phyloP scores from a whole-genome alignment of 2,329 filamentous ascomycete species.

The Stenocarpella maydis region DNA sequence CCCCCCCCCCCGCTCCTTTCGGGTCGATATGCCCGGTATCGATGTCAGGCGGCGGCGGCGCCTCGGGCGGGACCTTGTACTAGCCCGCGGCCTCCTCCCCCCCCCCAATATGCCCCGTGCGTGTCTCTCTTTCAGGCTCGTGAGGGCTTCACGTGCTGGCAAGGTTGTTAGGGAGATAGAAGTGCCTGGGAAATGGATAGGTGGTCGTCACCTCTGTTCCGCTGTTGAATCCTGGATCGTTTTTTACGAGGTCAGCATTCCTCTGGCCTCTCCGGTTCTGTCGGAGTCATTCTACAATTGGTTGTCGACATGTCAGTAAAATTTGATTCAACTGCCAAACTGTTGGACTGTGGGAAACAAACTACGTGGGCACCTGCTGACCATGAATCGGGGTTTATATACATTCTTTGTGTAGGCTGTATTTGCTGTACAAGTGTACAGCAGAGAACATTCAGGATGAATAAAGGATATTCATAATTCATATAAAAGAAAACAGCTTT shows the following conservation, averaged over 20 bases:
- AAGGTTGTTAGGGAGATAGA: not conserved
- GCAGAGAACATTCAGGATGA: too few relatives aligned
- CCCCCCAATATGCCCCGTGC: not conserved
- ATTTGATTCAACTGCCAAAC: not conserved
- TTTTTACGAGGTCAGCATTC: not conserved
- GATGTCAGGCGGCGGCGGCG: not conserved
- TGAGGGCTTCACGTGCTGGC: not conserved
- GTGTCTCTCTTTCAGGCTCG: not conserved
- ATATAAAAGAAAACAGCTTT: too few relatives aligned
- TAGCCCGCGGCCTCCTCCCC: not conserved
- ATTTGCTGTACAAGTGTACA: too few relatives aligned
- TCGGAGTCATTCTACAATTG: not conserved
- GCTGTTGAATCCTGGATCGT: not conserved
- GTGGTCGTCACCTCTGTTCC: not conserved
- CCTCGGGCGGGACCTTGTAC: not conserved
- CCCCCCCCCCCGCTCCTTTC: too few relatives aligned
- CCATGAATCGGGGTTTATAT: not conserved
- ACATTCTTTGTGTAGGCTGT: not conserved
- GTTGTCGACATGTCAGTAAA: not conserved
- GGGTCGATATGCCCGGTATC: not conserved
- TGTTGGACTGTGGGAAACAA: not conserved
- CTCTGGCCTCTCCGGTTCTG: not conserved
- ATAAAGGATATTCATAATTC: too few relatives aligned
- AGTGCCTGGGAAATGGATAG: not conserved
- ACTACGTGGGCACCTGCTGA: not conserved